phyloP scores from a whole-genome alignment of 139 green algal species.

The Chlorella ohadii region DNA sequence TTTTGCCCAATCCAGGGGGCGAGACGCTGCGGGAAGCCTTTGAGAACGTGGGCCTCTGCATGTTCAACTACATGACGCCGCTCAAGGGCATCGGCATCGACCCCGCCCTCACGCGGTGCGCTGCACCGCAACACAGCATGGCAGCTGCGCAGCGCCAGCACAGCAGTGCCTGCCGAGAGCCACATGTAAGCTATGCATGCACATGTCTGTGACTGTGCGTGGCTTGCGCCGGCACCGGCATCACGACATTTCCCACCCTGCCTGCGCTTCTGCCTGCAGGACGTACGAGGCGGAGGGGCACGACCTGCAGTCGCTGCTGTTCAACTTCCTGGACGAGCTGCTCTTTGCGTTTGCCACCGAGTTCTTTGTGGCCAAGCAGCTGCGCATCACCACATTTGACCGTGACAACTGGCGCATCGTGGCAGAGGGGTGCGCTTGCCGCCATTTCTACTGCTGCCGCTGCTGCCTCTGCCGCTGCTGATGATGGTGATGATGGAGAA shows the following conservation, averaged over 20 bases:
- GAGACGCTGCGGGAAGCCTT: conserved; percentile 67
- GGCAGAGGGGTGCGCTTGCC: conserved; percentile 12
- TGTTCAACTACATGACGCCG: conserved; percentile 93
- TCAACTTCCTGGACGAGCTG: conserved; percentile 87
- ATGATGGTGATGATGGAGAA: no score
- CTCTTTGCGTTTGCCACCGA: conserved; percentile 84
- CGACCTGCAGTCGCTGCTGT: conserved; percentile 85
- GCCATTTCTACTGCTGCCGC: no score
- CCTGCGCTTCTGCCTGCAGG: conserved; percentile 36
- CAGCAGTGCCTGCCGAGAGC: no score
- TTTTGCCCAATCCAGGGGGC: conserved; percentile 56
- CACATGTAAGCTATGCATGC: no score
- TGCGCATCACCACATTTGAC: conserved; percentile 69
- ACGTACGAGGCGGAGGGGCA: conserved; percentile 66
- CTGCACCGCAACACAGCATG: no score
- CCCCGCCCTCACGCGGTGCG: neutral
- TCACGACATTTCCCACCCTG: no score
- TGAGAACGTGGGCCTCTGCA: conserved; percentile 68
- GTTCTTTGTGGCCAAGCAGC: conserved; percentile 61
- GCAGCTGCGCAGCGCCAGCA: no score
- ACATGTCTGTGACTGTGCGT: no score
- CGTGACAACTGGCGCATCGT: conserved; percentile 24
- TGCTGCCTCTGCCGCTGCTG: no score
- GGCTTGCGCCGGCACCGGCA: no score
- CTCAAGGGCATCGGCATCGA: conserved; percentile 54